A percentile compares a stretch with the other conserved stretches of the same genome.
Evolutionary conservation across 1,139 yeast species (phyloP).

Genomic region (Arxiozyma slooffiae): DNA sequence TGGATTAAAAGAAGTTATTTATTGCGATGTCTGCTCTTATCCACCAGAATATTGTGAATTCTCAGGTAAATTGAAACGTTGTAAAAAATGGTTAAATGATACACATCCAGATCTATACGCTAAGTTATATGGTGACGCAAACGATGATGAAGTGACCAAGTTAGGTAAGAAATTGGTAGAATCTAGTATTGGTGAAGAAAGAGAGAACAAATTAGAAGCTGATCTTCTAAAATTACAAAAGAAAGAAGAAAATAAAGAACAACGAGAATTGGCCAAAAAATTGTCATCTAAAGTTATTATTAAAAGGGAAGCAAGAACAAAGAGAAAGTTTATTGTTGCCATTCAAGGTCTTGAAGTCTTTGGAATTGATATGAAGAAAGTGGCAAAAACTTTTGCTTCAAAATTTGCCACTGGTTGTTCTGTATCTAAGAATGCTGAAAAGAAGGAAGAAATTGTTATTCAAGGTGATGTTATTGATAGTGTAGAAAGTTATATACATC

Average conservation of each 20-base stretch:
- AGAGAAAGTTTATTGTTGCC: conserved; percentile 79
- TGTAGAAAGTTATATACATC: conserved; percentile 67
- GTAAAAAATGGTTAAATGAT: conserved; percentile 72
- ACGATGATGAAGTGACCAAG: conserved; percentile 18
- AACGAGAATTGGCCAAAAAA: conserved; percentile 72
- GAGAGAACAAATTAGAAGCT: conserved; percentile 71
- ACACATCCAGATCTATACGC: conserved; percentile 48
- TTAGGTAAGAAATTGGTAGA: conserved; percentile 22
- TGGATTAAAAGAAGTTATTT: conserved; percentile 34
- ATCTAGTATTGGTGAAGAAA: conserved; percentile 41
- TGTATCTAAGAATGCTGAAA: conserved; percentile 85
- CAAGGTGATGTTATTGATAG: conserved; percentile 96
- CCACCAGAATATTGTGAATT: conserved; percentile 95
- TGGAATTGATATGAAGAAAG: conserved; percentile 79
- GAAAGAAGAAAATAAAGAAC: conserved; percentile 81
- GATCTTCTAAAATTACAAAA: conserved; percentile 79
- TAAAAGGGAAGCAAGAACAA: conserved; percentile 84
- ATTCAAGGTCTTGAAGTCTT: conserved; percentile 83
- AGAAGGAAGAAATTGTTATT: conserved; percentile 81
- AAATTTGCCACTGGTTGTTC: conserved; percentile 96
- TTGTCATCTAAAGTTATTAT: conserved; percentile 70
- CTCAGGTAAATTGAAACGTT: conserved; percentile 70
- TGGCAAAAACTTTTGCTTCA: conserved; percentile 85
- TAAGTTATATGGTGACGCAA: conserved; percentile 39
- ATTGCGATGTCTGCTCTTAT: conserved; percentile 77